Evolutionary conservation across 352 stramenopile species (phyloP).

Genomic region (Globisporangium radiosum): DNA sequence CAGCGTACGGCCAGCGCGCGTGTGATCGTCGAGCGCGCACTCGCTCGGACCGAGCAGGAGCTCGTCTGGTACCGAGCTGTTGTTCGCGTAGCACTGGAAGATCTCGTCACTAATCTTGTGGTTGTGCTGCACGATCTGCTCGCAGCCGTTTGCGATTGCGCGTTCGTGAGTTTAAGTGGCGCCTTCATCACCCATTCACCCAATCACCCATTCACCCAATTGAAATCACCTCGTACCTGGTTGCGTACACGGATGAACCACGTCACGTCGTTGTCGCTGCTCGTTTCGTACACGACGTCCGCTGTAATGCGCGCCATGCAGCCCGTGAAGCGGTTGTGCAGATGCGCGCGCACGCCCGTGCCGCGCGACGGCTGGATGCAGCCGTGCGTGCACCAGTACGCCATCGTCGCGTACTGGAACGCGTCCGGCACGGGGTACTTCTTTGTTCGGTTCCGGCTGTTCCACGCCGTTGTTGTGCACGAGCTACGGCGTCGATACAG

Average conservation of each 20-base stretch:
- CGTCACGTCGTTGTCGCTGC: constrained; percentile 26
- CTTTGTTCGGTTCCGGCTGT: constrained; percentile 70
- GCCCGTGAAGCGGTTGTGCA: constrained; percentile 76
- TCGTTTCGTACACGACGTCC: constrained; percentile 68
- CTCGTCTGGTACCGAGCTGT: constrained; percentile 71
- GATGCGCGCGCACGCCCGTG: constrained; percentile 63
- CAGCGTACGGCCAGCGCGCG: constrained; percentile 6
- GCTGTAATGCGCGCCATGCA: constrained; percentile 67
- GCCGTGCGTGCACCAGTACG: constrained; percentile 81
- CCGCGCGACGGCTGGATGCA: constrained; percentile 71
- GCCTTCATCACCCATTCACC: neutral
- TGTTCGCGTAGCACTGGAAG: constrained; percentile 73
- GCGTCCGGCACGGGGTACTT: constrained; percentile 57
- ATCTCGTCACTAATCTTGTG: constrained; percentile 74
- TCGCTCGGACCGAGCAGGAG: constrained; percentile 37
- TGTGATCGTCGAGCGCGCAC: constrained; percentile 1
- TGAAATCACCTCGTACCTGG: constrained; percentile 23
- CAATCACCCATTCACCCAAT: no score
- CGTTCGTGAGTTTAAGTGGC: neutral
- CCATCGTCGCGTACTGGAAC: constrained; percentile 80
- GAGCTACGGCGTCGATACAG: constrained; percentile 70
- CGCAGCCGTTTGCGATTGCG: neutral
- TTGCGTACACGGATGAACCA: constrained; percentile 78
- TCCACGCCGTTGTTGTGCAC: constrained; percentile 66
- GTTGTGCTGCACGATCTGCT: constrained; percentile 68